Evolutionary conservation across 2,329 filamentous ascomycete species (phyloP).

Genomic region (Colletotrichum phormii): DNA sequence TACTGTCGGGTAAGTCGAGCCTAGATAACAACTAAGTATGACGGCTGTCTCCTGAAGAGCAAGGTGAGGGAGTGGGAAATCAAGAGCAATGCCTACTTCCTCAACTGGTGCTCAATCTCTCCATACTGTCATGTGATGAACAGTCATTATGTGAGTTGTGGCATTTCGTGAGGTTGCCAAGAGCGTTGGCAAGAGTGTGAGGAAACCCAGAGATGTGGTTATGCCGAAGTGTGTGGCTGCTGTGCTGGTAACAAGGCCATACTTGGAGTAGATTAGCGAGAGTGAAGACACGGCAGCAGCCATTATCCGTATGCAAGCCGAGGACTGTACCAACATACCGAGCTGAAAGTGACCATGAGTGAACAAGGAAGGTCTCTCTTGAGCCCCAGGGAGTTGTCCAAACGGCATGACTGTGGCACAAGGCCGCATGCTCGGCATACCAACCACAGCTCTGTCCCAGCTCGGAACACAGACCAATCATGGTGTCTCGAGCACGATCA

Average conservation of each 20-base stretch:
- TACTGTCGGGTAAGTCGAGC: background rate
- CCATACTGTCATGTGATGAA: background rate
- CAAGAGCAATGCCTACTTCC: background rate
- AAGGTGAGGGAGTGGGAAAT: background rate
- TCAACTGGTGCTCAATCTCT: background rate
- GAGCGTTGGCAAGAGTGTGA: background rate
- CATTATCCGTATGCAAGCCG: conserved; percentile 22
- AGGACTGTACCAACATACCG: background rate
- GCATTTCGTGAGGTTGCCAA: background rate
- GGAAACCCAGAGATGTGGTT: conserved; percentile 14
- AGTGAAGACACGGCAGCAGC: conserved; percentile 8
- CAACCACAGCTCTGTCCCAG: background rate
- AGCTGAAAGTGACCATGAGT: conserved; percentile 12
- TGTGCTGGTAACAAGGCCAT: conserved; percentile 15
- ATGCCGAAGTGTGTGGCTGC: conserved; percentile 26
- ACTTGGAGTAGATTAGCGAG: conserved; percentile 39
- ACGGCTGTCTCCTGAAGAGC: background rate
- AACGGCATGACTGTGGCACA: conserved; percentile 2
- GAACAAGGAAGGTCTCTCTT: background rate
- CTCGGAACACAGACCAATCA: background rate
- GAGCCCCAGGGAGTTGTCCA: background rate
- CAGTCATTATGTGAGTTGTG: background rate
- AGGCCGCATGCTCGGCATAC: conserved; percentile 7
- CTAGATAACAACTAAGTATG: background rate
- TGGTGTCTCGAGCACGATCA: conserved; percentile 1